Evolutionary conservation across 371 early-diverging fungal species (phyloP), one percentile per base, ranked within the genome.

Genomic region (Blakeslea trispora): DNA sequence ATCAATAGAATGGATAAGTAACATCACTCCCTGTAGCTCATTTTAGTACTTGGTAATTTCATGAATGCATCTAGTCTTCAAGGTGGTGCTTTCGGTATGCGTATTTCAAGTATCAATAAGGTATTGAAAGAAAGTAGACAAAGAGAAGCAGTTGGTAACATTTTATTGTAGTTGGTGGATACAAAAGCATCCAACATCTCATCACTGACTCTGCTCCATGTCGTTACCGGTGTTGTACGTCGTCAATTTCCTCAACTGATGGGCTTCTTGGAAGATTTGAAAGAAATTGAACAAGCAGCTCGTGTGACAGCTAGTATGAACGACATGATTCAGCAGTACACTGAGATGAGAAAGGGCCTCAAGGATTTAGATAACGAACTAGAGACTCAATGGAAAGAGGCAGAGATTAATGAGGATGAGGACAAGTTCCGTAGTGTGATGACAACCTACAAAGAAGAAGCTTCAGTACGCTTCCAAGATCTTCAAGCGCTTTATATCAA

Each of bases 31-130:
- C 17, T 39, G 35, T 64, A 52, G 70, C 64, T 65, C 13, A 72
- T 83, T 45, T 63, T 83, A 15, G 55, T 77, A 3, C 42, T 83
- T 7, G 84, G 84, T 21, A 83, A 83, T 59, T 83, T 66, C 49
- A 81, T 83, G 84, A 83, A 83, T 52, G 77, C 71, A 2, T 61
- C 70, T 15, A 74, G 71, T 47, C 56, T 75, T 45, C 77, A 77
- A 50, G 84, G 84, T 13, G 77, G 78, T 40, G 84, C 84, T 0
- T 83, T 64, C 64, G 84, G 84, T 44, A 69, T 83, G 54, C 50
- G 65, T 17, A 63, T 83, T 9, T 53, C 74, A 4, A 75, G 76
- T 53, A 58, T 83, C 40, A 68, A 60, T 22, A 83, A 76, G 64
- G 73, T 80, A 61, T 48, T 45, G 64, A 5, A 5, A 34, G 15